Evolutionary conservation across 202 grass and related monocot species (phyloP), one percentile per base, ranked within the genome.

Genomic region (Thinopyrum obtusiflorum): DNA sequence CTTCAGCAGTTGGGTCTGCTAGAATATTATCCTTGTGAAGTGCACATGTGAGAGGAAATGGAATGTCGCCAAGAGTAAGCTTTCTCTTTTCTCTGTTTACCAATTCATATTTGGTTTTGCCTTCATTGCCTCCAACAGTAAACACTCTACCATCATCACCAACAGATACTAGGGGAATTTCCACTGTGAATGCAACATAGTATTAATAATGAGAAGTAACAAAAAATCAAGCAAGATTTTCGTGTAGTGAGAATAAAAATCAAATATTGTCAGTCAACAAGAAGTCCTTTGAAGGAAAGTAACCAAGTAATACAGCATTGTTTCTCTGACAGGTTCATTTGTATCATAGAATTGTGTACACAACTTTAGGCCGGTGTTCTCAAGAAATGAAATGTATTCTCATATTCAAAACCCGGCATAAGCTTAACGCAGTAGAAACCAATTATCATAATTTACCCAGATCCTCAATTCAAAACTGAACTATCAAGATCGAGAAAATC

Each of bases 21-120:
- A 98, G 73, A 36, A 98, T 81, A 84, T 73, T 83, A 57, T 93
- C 83, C 68, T 92, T 87, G 62, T 97, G 92, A 75, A 98, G 86
- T 40, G 87, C 85, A 55, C 91, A 95, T 75, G 93, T 96, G 68
- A 98, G 68, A 62, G 96, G 87, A 88, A 94, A 98, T 51, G 93
- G 93, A 73, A 82, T 85, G 28, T 84, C 81, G 2, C 67, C 31
- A 44, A 94, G 82, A 46, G 27, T 81, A 40, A 98, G 91, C 87
- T 96, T 98, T 79, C 91, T 95, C 84, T 88, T 95, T 80, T 92
- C 93, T 91, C 91, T 98, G 71, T 98, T 98, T 26, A 98, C 91
- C 72, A 92, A 94, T 78, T 94, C 91, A 84, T 89, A 73, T 88
- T 91, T 94, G 25, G 73, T 88, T 61, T 94, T 85, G 29, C 73